These are phyloP conservation scores for Gliomastix tumulicola DNA, from an alignment of 2,329 filamentous ascomycete genomes.

Conservation along the genomic window DNA sequence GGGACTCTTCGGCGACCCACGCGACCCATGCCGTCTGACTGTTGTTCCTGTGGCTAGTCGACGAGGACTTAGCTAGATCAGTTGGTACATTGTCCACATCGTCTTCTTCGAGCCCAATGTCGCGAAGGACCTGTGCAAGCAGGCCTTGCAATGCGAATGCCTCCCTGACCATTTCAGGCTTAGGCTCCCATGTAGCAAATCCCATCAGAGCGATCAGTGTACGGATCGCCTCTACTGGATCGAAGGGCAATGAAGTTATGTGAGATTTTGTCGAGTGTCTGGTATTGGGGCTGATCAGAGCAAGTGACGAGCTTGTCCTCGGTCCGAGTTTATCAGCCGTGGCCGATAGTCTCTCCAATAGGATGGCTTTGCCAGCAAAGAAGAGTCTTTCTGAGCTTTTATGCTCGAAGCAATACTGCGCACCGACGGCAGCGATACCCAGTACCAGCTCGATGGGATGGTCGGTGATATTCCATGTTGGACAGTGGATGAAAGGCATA, in stretches of 20 bases:
- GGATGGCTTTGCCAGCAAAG: slow-evolving; percentile 19
- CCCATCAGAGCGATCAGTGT: slow-evolving; percentile 27
- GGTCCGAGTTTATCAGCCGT: slow-evolving; percentile 14
- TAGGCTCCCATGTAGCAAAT: slow-evolving; percentile 28
- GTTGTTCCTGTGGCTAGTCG: background rate
- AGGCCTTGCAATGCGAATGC: slow-evolving; percentile 23
- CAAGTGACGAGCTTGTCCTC: slow-evolving; percentile 15
- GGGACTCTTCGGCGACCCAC: slow-evolving; percentile 23
- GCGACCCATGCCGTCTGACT: slow-evolving; percentile 14
- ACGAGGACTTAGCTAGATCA: background rate
- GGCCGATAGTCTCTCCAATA: slow-evolving; percentile 18
- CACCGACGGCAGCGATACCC: slow-evolving; percentile 22
- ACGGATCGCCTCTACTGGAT: slow-evolving; percentile 22
- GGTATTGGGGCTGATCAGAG: slow-evolving; percentile 2
- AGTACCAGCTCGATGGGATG: slow-evolving; percentile 22
- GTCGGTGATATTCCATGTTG: slow-evolving; percentile 21
- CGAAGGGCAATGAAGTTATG: slow-evolving; percentile 15
- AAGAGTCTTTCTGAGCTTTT: slow-evolving; percentile 24
- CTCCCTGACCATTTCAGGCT: slow-evolving; percentile 21
- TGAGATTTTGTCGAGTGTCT: no score
- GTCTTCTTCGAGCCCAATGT: slow-evolving; percentile 21
- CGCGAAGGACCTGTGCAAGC: slow-evolving; percentile 22
- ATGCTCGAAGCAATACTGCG: slow-evolving; percentile 30
- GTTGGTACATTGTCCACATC: no score
- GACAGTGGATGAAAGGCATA: slow-evolving; percentile 27